phyloP scores from a whole-genome alignment of 1,284 basidiomycete genomes.

The Apiotrichum brassicae region DNA sequence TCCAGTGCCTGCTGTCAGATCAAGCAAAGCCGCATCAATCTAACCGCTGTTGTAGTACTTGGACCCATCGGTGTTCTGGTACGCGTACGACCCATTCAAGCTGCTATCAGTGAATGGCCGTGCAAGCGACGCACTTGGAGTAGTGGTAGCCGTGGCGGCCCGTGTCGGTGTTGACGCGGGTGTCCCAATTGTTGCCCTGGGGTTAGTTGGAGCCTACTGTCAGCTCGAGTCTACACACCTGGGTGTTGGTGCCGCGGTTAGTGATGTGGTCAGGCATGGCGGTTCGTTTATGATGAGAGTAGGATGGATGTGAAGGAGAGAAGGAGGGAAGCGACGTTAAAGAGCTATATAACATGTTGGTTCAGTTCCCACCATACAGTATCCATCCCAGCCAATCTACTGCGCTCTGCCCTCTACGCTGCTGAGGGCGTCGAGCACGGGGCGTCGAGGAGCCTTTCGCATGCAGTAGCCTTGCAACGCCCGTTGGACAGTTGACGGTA shows the following conservation, averaged over 20 bases:
- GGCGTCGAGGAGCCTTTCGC: too few relatives aligned
- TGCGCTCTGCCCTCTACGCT: too few relatives aligned
- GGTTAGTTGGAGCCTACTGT: background rate
- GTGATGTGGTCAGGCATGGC: constrained; percentile 37
- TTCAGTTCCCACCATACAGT: too few relatives aligned
- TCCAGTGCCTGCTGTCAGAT: constrained; percentile 45
- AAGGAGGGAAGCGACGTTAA: background rate
- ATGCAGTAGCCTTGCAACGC: too few relatives aligned
- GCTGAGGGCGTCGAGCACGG: too few relatives aligned
- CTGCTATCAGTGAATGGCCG: constrained; percentile 7
- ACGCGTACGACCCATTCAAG: constrained; percentile 55
- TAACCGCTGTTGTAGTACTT: constrained; percentile 53
- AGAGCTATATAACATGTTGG: too few relatives aligned
- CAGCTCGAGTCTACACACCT: constrained; percentile 40
- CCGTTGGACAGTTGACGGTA: too few relatives aligned
- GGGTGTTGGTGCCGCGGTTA: constrained; percentile 52
- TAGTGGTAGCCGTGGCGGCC: constrained; percentile 55
- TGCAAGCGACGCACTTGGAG: constrained; percentile 47
- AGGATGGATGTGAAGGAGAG: background rate
- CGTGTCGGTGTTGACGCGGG: constrained; percentile 45
- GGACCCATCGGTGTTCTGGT: constrained; percentile 57
- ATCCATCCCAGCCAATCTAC: too few relatives aligned
- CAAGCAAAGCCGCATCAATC: background rate
- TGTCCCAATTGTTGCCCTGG: constrained; percentile 57
- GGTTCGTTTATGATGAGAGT: background rate